These are phyloP conservation scores for Raffaelea albimanens DNA, from an alignment of 2,329 filamentous ascomycete species.

Conservation along the genomic window DNA sequence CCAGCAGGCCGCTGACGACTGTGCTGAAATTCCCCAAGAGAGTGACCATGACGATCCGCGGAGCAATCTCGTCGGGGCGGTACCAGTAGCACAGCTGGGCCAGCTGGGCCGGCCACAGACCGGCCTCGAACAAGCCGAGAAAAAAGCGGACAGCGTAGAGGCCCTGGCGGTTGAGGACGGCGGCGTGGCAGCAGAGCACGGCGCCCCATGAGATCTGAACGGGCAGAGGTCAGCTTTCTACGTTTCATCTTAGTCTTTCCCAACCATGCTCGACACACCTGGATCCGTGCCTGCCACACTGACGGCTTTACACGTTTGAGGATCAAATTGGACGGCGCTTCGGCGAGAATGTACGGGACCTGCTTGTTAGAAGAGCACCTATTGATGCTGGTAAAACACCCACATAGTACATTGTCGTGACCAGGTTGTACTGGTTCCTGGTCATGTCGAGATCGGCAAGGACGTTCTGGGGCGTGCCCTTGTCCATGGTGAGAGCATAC, in stretches of 20 bases:
- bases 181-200: slow-evolving; percentile 42
- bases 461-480: slow-evolving; percentile 28
- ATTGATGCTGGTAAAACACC: slow-evolving; percentile 14
- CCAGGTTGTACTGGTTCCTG: slow-evolving; percentile 28
- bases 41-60: slow-evolving; percentile 36
- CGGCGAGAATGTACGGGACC: slow-evolving; percentile 65
- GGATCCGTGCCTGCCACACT: slow-evolving; percentile 67
- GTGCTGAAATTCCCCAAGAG: slow-evolving; percentile 29
- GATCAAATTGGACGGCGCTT: slow-evolving; percentile 67
- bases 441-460: slow-evolving; percentile 29
- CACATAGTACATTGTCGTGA: slow-evolving; percentile 30
- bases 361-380: slow-evolving; percentile 17
- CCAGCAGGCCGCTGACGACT: slow-evolving; percentile 31
- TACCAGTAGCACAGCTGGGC: slow-evolving; percentile 38
- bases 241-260: no score
- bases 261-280: slow-evolving; percentile 28
- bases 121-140: slow-evolving; percentile 57
- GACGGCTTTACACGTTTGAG: slow-evolving; percentile 66
- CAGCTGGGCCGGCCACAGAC: slow-evolving; percentile 53
- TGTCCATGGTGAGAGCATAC: slow-evolving; percentile 34
- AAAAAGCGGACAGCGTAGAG: slow-evolving; percentile 43
- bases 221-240: no score
- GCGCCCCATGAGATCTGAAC: slow-evolving; percentile 39
- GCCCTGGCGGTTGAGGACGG: slow-evolving; percentile 38
- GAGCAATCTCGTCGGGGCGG: slow-evolving; percentile 35